Base-by-base conservation (phyloP, 78 protist species). In the Dictyostelium discoideum region DNA sequence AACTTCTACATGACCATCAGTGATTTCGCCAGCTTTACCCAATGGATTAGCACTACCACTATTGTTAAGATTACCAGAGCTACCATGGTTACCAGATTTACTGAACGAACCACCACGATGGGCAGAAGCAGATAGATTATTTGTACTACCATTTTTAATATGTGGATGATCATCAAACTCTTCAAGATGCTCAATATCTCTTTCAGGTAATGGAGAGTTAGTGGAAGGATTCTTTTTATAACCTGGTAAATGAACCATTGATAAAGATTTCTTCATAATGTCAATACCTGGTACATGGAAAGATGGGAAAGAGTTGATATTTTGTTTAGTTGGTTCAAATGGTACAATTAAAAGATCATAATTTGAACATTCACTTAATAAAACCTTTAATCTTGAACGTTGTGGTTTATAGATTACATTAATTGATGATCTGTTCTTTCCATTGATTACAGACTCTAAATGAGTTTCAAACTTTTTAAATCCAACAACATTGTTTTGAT, bases 221-320 rank as follows among this genome's bases (percentile, higher is more conserved):
- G n/a, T 0, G 3, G 73, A 44, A 2, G 63, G 42, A 20, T 10
- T 18, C 57, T 81, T 89, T 29, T 65, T 37, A 50, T 42, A 40
- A 3, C 93, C 93, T 11, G 93, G 63, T 32, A 89, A 57, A 69
- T 89, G 94, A 9, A 89, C 94, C 94, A 89, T 78, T 7, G 94
- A 89, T 7, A 89, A 77, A 0, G 87, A 80, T 22, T 84, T 79
- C 69, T 77, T 89, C 94, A 89, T 89, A 29, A 89, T 65, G 10
- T 89, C 87, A n/a, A 87, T 87, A 44, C 81, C 93, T 5, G 94
- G 94, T 26, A 85, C 57, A 40, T 48, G n/a, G 83, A 81, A 81
- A 7, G 76, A 54, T 10, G 87, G 69, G 54, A 81, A 89, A 4
- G 86, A 29, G 3, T 54, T 37, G 5, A 65, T 9, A 11, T 10